Conservation (phyloP, 345 rosid genomes). For the Syzygium aromaticum region DNA sequence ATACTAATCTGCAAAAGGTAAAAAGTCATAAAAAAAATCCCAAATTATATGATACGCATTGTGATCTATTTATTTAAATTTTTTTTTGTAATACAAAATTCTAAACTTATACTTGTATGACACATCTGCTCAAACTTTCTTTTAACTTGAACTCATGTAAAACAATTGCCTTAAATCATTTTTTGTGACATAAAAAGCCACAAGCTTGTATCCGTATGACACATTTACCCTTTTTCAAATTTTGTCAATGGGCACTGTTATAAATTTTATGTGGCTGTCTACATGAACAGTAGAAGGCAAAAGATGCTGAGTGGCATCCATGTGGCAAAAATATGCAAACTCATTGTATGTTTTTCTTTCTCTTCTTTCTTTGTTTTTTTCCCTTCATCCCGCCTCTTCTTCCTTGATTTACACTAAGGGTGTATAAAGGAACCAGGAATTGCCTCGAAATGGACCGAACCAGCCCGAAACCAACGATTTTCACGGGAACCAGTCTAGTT, state of each 20-base stretch:
- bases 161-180: background rate
- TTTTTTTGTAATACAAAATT: background rate
- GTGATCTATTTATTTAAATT: background rate
- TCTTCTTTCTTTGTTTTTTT: too few relatives aligned
- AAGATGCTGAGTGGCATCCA: rapidly evolving
- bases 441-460: too few relatives aligned
- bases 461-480: too few relatives aligned
- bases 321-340: background rate
- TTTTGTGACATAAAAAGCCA: background rate
- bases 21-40: background rate
- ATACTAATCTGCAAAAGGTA: background rate
- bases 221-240: background rate
- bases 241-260: rapidly evolving
- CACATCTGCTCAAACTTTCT: background rate
- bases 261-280: background rate
- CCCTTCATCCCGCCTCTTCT: background rate
- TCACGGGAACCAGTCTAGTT: too few relatives aligned
- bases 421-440: too few relatives aligned
- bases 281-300: rapidly evolving
- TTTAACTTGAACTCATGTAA: rapidly evolving
- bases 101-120: too few relatives aligned
- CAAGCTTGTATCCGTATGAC: too few relatives aligned
- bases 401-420: background rate
- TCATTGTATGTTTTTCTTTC: background rate
- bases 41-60: background rate